phyloP scores from a whole-genome alignment of 768 basidiomycete species.

The Mrakia hoshinonis region DNA sequence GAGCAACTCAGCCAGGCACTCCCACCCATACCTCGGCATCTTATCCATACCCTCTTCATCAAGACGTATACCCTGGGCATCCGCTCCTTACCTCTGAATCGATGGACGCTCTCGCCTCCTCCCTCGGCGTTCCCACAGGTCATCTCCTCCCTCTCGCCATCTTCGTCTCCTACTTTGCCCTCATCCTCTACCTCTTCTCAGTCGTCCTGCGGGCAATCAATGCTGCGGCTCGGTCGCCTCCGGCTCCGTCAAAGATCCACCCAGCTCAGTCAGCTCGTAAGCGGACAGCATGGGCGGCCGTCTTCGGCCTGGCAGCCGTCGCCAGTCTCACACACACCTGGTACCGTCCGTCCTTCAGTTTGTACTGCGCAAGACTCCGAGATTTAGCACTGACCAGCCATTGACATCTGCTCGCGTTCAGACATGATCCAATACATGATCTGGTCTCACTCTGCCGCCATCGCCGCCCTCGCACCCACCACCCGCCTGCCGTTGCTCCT shows the following conservation, averaged over 20 bases:
- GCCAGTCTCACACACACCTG: conserved; percentile 46
- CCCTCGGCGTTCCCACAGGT: neutral
- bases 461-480: conserved; percentile 32
- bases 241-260: neutral
- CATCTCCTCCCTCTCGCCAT: conserved; percentile 27
- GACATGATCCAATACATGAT: conserved; percentile 30
- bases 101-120: neutral
- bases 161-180: conserved; percentile 41
- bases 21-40: too few species aligned
- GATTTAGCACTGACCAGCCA: neutral
- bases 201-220: conserved; percentile 36
- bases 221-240: conserved; percentile 11
- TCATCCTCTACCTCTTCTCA: conserved; percentile 38
- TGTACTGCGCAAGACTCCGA: neutral
- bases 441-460: conserved; percentile 54
- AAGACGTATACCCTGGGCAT: too few species aligned
- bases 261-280: neutral
- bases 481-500: conserved; percentile 29
- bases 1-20: too few species aligned
- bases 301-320: conserved; percentile 41
- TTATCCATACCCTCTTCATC: too few species aligned
- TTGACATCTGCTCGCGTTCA: too few species aligned
- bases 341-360: conserved; percentile 45
- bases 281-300: conserved; percentile 34
- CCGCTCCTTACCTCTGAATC: too few species aligned